Evolutionary conservation across 805 yeast species (phyloP).

Genomic region (Phaffomyces opuntiae): DNA sequence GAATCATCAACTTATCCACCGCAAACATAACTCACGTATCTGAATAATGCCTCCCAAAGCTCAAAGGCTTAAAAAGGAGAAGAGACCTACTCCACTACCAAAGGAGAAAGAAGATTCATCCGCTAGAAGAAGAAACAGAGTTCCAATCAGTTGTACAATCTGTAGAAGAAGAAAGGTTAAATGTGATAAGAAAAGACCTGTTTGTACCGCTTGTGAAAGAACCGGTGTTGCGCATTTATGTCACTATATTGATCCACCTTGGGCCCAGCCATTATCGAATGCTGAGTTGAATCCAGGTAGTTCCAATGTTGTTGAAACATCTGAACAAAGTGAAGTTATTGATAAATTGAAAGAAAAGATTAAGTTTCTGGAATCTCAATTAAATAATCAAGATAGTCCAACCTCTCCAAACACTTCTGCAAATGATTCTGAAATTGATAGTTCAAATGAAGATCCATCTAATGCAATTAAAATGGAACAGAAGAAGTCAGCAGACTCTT

Average conservation of each 20-base stretch:
- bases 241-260: conserved; percentile 50
- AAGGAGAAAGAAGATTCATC: background rate
- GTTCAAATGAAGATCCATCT: background rate
- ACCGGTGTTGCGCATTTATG: conserved; percentile 54
- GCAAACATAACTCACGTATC: too few relatives aligned
- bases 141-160: conserved; percentile 39
- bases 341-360: conserved; percentile 53
- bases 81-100: background rate
- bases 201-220: conserved; percentile 48
- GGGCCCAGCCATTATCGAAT: conserved; percentile 43
- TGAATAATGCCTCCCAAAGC: conserved; percentile 5
- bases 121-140: conserved; percentile 37
- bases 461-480: background rate
- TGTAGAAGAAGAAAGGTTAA: conserved; percentile 46
- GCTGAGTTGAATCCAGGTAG: conserved; percentile 38
- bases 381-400: conserved; percentile 1
- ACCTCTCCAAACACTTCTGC: conserved; percentile 8
- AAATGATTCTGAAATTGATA: conserved; percentile 1
- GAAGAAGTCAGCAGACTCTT: conserved; percentile 11
- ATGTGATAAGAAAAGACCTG: conserved; percentile 45
- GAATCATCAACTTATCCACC: too few relatives aligned
- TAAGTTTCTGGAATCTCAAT: conserved; percentile 33
- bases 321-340: conserved; percentile 34
- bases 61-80: conserved; percentile 4
- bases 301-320: background rate